phyloP scores from a whole-genome alignment of 108 stramenopile species.

The Cyclotella choctawhatcheeana region DNA sequence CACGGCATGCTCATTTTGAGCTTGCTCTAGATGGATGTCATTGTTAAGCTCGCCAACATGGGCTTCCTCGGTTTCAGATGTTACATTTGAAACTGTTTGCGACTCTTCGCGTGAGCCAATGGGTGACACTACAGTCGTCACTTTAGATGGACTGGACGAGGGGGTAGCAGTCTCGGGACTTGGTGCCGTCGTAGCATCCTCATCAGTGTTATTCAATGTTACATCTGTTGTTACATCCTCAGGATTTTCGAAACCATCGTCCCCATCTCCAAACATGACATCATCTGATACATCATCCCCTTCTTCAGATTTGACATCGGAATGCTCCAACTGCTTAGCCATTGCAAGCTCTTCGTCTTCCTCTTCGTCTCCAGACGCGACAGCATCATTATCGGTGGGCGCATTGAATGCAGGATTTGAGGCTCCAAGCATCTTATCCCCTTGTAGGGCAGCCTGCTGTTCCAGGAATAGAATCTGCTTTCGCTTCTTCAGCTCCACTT shows the following conservation, averaged over 20 bases:
- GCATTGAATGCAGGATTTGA: constrained; percentile 7
- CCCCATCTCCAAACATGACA: constrained; percentile 64
- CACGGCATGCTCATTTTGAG: too few relatives aligned
- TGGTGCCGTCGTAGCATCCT: not conserved
- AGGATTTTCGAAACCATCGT: constrained; percentile 22
- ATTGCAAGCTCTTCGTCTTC: constrained; percentile 34
- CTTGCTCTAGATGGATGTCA: too few relatives aligned
- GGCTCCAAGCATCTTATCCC: not conserved
- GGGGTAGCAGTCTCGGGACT: not conserved
- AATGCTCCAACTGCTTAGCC: constrained; percentile 24
- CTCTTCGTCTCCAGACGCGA: constrained; percentile 33
- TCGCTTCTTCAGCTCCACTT: constrained; percentile 69
- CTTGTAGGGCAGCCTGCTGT: constrained; percentile 48
- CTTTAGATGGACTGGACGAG: not conserved
- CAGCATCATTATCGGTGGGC: constrained; percentile 35
- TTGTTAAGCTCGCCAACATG: too few relatives aligned
- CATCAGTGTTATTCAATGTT: constrained; percentile 27
- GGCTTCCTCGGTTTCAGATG: not conserved
- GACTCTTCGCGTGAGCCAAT: not conserved
- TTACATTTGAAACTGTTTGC: too few relatives aligned
- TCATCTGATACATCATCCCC: constrained; percentile 25
- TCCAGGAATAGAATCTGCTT: constrained; percentile 57
- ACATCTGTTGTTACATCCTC: not conserved
- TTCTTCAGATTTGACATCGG: constrained; percentile 12
- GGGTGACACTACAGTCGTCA: not conserved